Percentiles rank a stretch among this genome's conserved stretches.
Conservation (phyloP, 1,284 basidiomycete genomes). For the Omphalotus olearius region DNA sequence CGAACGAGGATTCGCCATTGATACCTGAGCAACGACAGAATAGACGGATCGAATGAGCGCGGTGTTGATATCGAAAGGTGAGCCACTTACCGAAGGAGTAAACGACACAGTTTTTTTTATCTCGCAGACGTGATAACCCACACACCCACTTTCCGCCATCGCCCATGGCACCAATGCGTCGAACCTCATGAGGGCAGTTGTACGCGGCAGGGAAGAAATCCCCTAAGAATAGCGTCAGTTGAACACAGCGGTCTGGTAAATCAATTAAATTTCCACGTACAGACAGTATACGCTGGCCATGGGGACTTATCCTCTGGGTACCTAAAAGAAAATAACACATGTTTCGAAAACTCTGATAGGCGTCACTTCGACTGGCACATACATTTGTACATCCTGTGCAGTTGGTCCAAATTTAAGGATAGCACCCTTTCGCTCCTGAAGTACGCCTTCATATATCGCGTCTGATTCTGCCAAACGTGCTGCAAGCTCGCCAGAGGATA, state of each 20-base stretch:
- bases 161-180: conserved; percentile 54
- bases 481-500: conserved; percentile 28
- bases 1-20: conserved; percentile 64
- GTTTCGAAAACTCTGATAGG: neutral
- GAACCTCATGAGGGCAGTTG: conserved; percentile 61
- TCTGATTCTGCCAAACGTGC: conserved; percentile 35
- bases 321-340: conserved; percentile 26
- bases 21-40: conserved; percentile 42
- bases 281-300: conserved; percentile 65
- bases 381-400: conserved; percentile 35
- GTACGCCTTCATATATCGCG: conserved; percentile 32
- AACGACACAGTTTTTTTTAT: conserved; percentile 53
- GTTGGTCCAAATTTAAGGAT: conserved; percentile 39
- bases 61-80: too few relatives aligned
- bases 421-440: conserved; percentile 35
- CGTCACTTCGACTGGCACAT: neutral
- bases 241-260: neutral
- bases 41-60: neutral
- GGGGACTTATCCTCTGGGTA: conserved; percentile 57
- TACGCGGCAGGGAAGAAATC: conserved; percentile 64
- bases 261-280: conserved; percentile 29
- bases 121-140: conserved; percentile 49
- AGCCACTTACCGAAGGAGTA: conserved; percentile 55
- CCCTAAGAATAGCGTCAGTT: conserved; percentile 35
- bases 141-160: conserved; percentile 72